Evolutionary conservation across 2,329 filamentous ascomycete genomes (phyloP).

Genomic region (Apiospora koreana): DNA sequence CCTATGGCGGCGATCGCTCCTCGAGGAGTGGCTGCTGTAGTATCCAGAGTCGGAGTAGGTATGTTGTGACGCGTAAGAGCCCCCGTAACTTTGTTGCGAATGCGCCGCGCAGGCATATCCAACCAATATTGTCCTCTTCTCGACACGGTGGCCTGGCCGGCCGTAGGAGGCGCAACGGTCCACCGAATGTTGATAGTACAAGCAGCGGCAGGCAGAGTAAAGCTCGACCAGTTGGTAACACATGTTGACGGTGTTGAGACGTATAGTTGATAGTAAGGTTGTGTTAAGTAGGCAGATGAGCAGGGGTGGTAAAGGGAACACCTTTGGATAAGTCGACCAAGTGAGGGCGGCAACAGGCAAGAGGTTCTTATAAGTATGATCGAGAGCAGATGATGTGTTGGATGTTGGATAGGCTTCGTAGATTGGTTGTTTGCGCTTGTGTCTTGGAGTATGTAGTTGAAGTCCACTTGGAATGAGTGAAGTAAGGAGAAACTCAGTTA

Average conservation of each 20-base stretch:
- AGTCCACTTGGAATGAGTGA: not conserved
- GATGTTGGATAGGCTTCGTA: not conserved
- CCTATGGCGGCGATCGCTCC: constrained; percentile 41
- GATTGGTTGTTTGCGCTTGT: not conserved
- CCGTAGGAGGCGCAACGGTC: constrained; percentile 80
- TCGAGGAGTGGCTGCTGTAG: constrained; percentile 49
- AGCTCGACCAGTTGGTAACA: constrained; percentile 85
- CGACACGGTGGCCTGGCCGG: constrained; percentile 69
- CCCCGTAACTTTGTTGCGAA: constrained; percentile 35
- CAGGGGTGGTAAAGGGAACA: not conserved
- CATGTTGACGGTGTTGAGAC: constrained; percentile 54
- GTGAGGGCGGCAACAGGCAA: not conserved
- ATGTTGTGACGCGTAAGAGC: constrained; percentile 42
- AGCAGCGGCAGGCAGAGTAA: constrained; percentile 83
- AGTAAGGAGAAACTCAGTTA: constrained; percentile 4
- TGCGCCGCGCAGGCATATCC: constrained; percentile 75
- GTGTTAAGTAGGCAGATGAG: not conserved
- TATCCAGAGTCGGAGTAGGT: constrained; percentile 58
- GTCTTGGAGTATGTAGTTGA: not conserved
- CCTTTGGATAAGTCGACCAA: not conserved
- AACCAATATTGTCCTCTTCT: constrained; percentile 77
- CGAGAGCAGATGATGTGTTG: not conserved
- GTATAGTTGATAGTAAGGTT: not conserved
- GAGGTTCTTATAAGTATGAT: not conserved
- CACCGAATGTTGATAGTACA: constrained; percentile 85